Conservation (phyloP, 768 basidiomycete genomes). For the Amanita molliuscula region DNA sequence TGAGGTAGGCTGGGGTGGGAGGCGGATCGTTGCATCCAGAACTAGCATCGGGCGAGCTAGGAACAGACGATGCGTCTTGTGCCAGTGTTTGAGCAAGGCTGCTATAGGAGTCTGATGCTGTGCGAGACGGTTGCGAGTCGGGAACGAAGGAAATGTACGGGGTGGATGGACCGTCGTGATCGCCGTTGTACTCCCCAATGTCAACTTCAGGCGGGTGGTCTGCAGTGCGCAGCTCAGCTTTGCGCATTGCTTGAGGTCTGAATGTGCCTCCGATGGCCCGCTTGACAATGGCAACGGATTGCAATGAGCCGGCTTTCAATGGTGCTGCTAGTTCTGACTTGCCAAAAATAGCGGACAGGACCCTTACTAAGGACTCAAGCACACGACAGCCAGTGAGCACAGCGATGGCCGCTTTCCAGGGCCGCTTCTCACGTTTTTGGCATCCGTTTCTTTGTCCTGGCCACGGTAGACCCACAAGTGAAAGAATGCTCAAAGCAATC, state of each 20-base stretch:
- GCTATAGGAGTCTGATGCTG: not conserved
- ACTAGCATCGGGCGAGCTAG: slow-evolving; percentile 1
- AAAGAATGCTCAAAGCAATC: not conserved
- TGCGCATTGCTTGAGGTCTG: not conserved
- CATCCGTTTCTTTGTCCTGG: not conserved
- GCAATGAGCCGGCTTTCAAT: not conserved
- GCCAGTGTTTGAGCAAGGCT: not conserved
- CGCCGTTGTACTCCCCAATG: slow-evolving; percentile 1
- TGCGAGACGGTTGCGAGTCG: not conserved
- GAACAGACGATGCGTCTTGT: not conserved
- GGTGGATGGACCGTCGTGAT: not conserved
- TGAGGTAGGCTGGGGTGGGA: not conserved
- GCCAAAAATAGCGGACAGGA: not conserved
- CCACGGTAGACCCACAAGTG: not conserved
- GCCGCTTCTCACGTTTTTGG: not conserved
- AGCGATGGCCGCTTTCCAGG: not conserved
- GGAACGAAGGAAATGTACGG: not conserved
- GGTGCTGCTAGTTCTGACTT: not conserved
- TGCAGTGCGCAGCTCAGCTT: not conserved
- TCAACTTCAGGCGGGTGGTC: slow-evolving; percentile 5
- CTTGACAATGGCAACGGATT: not conserved
- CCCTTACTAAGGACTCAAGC: not conserved
- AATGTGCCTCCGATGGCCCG: not conserved
- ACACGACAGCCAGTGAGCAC: not conserved
- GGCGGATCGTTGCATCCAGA: slow-evolving; percentile 1